Evolutionary conservation across 2,329 filamentous ascomycete genomes (phyloP), one percentile per base, ranked within the genome.

Genomic region (Alternaria triticina): DNA sequence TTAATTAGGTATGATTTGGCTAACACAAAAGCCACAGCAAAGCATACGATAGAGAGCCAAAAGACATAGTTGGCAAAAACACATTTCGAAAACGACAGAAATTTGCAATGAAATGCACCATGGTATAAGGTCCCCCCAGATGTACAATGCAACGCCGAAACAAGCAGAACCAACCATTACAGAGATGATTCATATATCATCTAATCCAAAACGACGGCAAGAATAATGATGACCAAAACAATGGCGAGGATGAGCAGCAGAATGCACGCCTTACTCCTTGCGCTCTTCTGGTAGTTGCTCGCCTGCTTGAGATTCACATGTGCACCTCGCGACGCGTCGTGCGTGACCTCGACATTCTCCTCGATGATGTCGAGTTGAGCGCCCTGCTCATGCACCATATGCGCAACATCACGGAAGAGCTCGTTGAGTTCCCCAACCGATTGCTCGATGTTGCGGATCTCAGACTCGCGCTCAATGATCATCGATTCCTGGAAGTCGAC

Each of bases 381-480:
- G 54, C 96, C 96, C 82, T 99, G 96, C 82, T 98, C 95, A 65
- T 89, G 89, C 54, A 99, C 94, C 80, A 99, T 97, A 80, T 97
- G 94, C 50, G 95, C 96, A n/a, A 99, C 94, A 83, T 99, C 95
- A 67, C 94, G 88, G 85, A 99, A 99, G 46, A 99, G 86, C 76
- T 98, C 96, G 74, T 99, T 99, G 66, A 99, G 84, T 75, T 99
- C 96, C 59, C 92, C 92, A 7, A 99, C 96, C 59, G 92, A 94
- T 80, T 97, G 94, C 83, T 98, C 96, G 74, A 99, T 99, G 78
- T 97, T 96, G 66, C 94, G 90, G 70, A 99, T 99, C 83, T 99
- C 96, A 61, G 93, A 90, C 81, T 99, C 96, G 57, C 96, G 94
- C 85, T 99, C 95, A 65, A 96, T 90, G 76, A 99, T 99, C 62